Conservation (phyloP, 2,329 filamentous ascomycete species). For the Penicillium sp. region DNA sequence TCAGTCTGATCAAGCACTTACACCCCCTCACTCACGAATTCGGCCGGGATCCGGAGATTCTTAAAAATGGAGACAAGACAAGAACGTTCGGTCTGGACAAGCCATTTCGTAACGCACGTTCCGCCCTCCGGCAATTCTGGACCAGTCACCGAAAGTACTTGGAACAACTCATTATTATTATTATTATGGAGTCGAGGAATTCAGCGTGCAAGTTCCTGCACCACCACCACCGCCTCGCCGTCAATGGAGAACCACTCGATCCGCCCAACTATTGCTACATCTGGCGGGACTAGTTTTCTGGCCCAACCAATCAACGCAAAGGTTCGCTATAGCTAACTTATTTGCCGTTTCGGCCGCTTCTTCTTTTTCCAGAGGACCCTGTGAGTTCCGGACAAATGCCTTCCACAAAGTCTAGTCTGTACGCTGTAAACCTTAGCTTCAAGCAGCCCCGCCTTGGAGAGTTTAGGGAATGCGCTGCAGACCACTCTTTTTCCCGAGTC, state of each 20-base stretch:
- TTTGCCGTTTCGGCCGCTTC: background rate
- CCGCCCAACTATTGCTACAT: constrained; percentile 9
- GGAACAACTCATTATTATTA: background rate
- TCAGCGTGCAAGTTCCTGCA: constrained; percentile 14
- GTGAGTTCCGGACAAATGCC: constrained; percentile 7
- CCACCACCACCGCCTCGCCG: constrained; percentile 3
- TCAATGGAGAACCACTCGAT: constrained; percentile 6
- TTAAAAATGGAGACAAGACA: constrained; percentile 7
- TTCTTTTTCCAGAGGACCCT: constrained; percentile 19
- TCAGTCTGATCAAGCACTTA: background rate
- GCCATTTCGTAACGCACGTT: constrained; percentile 26
- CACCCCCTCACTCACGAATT: background rate
- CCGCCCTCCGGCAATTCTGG: constrained; percentile 21
- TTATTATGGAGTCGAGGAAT: constrained; percentile 2
- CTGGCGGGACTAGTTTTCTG: background rate
- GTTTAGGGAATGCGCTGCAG: constrained; percentile 28
- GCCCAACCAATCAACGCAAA: background rate
- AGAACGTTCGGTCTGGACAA: constrained; percentile 22
- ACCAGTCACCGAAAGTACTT: constrained; percentile 15
- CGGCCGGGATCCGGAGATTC: background rate
- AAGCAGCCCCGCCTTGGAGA: constrained; percentile 18
- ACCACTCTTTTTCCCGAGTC: constrained; percentile 13
- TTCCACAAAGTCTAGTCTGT: background rate
- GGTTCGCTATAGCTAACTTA: background rate
- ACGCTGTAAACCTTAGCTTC: background rate